phyloP scores from a whole-genome alignment of 192 early-diverging fungal genomes.

The Mortierella claussenii region DNA sequence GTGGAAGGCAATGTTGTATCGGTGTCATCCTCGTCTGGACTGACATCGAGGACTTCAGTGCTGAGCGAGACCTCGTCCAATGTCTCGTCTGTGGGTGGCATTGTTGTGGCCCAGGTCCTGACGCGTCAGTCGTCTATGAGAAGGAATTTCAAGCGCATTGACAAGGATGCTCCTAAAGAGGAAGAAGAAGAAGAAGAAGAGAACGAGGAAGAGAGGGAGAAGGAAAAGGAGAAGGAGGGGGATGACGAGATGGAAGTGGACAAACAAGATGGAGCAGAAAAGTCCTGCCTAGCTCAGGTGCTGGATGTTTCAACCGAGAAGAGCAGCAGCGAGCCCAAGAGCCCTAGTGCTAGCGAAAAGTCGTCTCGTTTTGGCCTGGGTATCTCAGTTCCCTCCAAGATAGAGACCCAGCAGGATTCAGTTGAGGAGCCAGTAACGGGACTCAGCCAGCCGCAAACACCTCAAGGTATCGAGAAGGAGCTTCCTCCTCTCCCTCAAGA shows the following conservation, averaged over 20 bases:
- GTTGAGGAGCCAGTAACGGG: conserved; percentile 1
- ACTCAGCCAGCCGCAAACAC: background rate
- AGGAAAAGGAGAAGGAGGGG: too few species aligned
- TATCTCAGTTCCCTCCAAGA: conserved; percentile 18
- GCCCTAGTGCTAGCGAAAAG: background rate
- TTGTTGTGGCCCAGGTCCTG: conserved; percentile 39
- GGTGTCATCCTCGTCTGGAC: conserved; percentile 20
- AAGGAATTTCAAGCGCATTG: conserved; percentile 25
- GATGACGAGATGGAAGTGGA: too few species aligned
- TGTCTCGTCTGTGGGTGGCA: conserved; percentile 35
- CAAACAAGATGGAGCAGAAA: too few species aligned
- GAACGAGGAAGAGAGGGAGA: too few species aligned
- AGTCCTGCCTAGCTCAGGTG: too few species aligned
- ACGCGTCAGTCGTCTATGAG: conserved; percentile 48
- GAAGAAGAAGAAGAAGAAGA: background rate
- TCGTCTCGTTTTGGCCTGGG: conserved; percentile 38
- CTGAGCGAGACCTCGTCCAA: conserved; percentile 40
- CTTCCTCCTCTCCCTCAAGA: conserved; percentile 21
- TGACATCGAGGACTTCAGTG: conserved; percentile 27
- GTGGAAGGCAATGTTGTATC: background rate
- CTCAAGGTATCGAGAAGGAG: conserved; percentile 12
- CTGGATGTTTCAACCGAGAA: too few species aligned
- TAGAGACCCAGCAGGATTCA: conserved; percentile 4
- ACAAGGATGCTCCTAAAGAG: background rate
- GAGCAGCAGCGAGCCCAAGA: too few species aligned